A percentile compares a stretch with the other conserved stretches of the same genome.
Evolutionary conservation across 768 basidiomycete species (phyloP).

Genomic region (Xanthoconium stramineum): DNA sequence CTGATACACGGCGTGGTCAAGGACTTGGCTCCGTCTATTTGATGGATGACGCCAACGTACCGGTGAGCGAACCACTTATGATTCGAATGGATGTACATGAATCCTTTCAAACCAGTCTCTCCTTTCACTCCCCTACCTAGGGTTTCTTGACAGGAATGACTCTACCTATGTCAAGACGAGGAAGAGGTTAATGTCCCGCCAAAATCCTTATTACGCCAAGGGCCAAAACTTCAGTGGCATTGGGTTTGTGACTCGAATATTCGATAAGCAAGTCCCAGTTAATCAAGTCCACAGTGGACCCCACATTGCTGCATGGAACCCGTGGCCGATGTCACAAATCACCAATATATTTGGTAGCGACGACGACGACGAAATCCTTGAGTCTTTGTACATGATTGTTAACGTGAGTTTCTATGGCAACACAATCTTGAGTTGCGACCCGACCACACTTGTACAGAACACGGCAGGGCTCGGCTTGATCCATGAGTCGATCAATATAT

Average conservation of each 20-base stretch:
- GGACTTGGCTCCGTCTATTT: slow-evolving; percentile 70
- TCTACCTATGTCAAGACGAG: slow-evolving; percentile 64
- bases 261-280: not conserved
- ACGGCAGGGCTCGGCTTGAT: slow-evolving; percentile 74
- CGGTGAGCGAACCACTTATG: slow-evolving; percentile 41
- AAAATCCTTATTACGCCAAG: slow-evolving; percentile 68
- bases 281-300: slow-evolving; percentile 50
- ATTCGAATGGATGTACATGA: not conserved
- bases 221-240: slow-evolving; percentile 65
- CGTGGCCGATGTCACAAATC: slow-evolving; percentile 84
- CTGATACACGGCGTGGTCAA: slow-evolving; percentile 17
- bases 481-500: slow-evolving; percentile 71
- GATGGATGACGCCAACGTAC: slow-evolving; percentile 87
- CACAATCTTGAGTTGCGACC: not conserved
- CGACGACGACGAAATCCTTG: slow-evolving; percentile 64
- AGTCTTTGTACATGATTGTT: slow-evolving; percentile 58
- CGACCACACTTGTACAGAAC: slow-evolving; percentile 42
- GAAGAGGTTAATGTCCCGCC: slow-evolving; percentile 53
- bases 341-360: slow-evolving; percentile 72
- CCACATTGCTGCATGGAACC: slow-evolving; percentile 68
- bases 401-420: slow-evolving; percentile 48
- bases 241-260: slow-evolving; percentile 46
- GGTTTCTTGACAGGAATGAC: slow-evolving; percentile 62
- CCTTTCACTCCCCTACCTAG: slow-evolving; percentile 76
- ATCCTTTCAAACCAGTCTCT: slow-evolving; percentile 47